Conservation (phyloP, 305 asterid species). For the Lippia alba region DNA sequence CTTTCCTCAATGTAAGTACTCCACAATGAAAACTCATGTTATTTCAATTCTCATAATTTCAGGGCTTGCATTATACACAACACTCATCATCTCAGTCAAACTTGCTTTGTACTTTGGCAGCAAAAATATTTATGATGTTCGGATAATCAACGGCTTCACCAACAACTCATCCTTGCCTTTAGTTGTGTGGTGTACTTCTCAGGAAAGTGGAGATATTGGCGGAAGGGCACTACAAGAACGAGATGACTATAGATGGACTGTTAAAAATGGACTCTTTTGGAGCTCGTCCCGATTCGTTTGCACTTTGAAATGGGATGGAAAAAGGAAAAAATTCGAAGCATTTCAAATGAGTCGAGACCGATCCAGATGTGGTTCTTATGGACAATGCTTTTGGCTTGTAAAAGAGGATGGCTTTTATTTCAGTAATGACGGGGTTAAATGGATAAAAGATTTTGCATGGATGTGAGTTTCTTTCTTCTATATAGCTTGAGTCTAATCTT, state of each 20-base stretch:
- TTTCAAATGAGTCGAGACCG: constrained; percentile 43
- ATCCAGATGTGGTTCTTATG: constrained; percentile 39
- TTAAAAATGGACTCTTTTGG: constrained; percentile 24
- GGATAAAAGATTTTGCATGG: constrained; percentile 58
- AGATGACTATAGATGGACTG: constrained; percentile 60
- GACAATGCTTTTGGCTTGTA: constrained; percentile 59
- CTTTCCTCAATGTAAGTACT: too few species aligned
- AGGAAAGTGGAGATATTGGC: constrained; percentile 44
- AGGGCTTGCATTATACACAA: constrained; percentile 33
- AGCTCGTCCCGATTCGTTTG: constrained; percentile 40
- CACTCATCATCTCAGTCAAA: constrained; percentile 33
- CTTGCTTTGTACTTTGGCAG: constrained; percentile 6
- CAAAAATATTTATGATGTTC: constrained; percentile 39
- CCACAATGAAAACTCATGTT: constrained; percentile 38
- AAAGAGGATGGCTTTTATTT: constrained; percentile 65
- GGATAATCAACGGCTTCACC: constrained; percentile 61
- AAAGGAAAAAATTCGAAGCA: constrained; percentile 50
- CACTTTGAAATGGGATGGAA: constrained; percentile 52
- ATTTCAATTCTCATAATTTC: constrained; percentile 33
- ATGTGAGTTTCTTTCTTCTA: constrained; percentile 17
- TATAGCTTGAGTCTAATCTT: not conserved
- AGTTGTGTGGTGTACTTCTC: constrained; percentile 53
- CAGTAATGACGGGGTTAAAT: constrained; percentile 41
- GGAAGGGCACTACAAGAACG: constrained; percentile 62
- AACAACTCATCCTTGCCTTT: constrained; percentile 59